A percentile compares a stretch with the other conserved stretches of the same genome.
Conservation (phyloP, 345 rosid species). For the Eucalyptus marginata region DNA sequence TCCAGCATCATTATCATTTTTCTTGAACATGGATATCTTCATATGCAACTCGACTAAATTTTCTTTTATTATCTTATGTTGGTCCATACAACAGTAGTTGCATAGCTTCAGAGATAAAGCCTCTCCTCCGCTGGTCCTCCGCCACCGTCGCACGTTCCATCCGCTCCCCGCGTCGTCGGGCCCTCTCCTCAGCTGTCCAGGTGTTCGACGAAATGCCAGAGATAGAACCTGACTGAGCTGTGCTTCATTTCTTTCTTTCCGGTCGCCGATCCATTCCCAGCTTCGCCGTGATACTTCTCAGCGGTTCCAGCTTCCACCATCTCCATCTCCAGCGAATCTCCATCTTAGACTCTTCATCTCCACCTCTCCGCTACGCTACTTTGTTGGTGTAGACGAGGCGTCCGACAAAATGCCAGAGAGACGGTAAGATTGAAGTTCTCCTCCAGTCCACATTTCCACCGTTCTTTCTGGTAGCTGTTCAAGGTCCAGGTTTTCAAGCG, state of each 20-base stretch:
- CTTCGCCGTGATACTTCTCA: neutral
- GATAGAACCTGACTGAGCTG: rapidly evolving
- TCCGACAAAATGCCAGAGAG: neutral
- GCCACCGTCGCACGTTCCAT: neutral
- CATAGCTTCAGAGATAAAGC: neutral
- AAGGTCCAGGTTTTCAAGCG: neutral
- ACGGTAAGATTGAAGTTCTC: neutral
- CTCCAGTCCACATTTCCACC: neutral
- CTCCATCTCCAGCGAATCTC: neutral
- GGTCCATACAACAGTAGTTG: neutral
- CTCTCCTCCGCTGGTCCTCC: neutral
- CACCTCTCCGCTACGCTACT: neutral
- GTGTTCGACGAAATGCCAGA: neutral
- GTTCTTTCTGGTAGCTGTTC: neutral
- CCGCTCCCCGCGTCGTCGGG: neutral
- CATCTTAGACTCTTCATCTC: neutral
- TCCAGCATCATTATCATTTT: too few species aligned
- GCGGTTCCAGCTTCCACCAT: neutral
- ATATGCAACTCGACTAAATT: neutral
- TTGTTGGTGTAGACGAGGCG: neutral
- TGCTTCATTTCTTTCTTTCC: neutral
- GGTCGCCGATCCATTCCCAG: neutral
- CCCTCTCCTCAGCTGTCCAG: neutral
- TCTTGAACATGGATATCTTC: neutral
- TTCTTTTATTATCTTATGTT: neutral